Percentiles rank a stretch among this genome's conserved stretches.
These are phyloP conservation scores for Leptographium lundbergii DNA, from an alignment of 2,329 filamentous ascomycete genomes.

Conservation along the genomic window DNA sequence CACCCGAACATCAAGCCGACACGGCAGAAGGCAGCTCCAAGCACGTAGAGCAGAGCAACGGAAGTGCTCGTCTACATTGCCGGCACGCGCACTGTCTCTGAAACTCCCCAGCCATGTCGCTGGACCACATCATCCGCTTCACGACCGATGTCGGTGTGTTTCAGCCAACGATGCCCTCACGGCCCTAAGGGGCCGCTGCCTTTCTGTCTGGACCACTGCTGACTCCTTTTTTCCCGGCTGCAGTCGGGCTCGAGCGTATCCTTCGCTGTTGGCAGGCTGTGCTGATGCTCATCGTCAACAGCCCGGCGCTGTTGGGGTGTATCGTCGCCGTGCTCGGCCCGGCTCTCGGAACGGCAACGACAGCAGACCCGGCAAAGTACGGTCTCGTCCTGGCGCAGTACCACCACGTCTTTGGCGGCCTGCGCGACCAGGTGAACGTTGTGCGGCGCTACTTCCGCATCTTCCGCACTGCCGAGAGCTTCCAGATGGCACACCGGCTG, in stretches of 20 bases:
- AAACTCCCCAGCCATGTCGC: background rate
- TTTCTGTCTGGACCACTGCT: background rate
- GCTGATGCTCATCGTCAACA: constrained; percentile 33
- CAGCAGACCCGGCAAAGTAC: background rate
- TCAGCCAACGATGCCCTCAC: background rate
- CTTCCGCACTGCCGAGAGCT: constrained; percentile 54
- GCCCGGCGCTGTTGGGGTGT: constrained; percentile 26
- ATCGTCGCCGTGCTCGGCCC: constrained; percentile 8
- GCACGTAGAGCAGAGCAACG: background rate
- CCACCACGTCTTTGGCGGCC: constrained; percentile 13
- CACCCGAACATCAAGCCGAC: background rate
- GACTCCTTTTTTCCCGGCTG: background rate
- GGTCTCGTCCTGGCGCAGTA: constrained; percentile 8
- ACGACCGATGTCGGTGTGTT: constrained; percentile 32
- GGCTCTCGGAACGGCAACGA: background rate
- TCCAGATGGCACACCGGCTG: constrained; percentile 34
- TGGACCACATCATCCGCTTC: constrained; percentile 29
- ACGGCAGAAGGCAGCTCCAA: background rate
- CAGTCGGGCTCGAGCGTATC: constrained; percentile 48
- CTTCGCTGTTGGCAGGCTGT: constrained; percentile 44
- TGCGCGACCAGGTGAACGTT: constrained; percentile 32
- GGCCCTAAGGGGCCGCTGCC: background rate
- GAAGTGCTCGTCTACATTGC: background rate
- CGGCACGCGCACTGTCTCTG: background rate
- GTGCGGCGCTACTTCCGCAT: constrained; percentile 52